phyloP scores from a whole-genome alignment of 1,139 yeast species.

The Yamadazyma diddensiae region DNA sequence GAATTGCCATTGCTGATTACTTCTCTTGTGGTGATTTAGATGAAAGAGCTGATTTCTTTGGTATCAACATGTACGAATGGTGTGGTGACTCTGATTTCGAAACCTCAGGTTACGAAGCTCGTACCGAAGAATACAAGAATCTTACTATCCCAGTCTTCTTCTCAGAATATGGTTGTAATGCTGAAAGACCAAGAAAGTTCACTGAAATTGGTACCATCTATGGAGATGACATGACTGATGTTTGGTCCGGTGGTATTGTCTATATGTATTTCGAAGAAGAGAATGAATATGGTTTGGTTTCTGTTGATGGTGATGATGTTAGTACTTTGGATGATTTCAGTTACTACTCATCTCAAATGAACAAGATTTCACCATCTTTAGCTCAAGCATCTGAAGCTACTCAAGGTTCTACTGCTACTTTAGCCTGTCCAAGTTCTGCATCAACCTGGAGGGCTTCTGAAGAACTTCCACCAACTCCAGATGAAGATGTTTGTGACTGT shows the following conservation, averaged over 20 bases:
- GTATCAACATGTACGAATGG: slow-evolving; percentile 96
- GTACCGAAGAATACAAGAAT: slow-evolving; percentile 69
- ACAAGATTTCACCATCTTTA: slow-evolving; percentile 46
- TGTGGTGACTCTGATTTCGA: slow-evolving; percentile 72
- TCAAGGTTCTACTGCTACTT: slow-evolving; percentile 22
- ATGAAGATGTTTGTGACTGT: slow-evolving; percentile 58
- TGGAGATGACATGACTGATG: slow-evolving; percentile 63
- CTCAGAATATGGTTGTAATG: slow-evolving; percentile 93
- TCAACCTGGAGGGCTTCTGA: slow-evolving; percentile 54
- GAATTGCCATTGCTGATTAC: slow-evolving; percentile 73
- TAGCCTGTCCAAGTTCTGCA: slow-evolving; percentile 52
- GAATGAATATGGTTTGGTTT: slow-evolving; percentile 77
- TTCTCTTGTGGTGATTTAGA: slow-evolving; percentile 74
- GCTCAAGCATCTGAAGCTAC: slow-evolving; percentile 26
- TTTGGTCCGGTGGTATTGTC: slow-evolving; percentile 92
- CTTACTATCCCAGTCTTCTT: slow-evolving; percentile 81
- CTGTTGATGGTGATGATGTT: slow-evolving; percentile 40
- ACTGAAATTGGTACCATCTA: slow-evolving; percentile 65
- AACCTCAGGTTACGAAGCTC: slow-evolving; percentile 68
- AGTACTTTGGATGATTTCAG: slow-evolving; percentile 46
- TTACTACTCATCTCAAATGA: slow-evolving; percentile 56
- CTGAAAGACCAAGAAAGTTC: slow-evolving; percentile 60
- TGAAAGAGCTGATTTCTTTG: slow-evolving; percentile 81
- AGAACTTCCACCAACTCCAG: slow-evolving; percentile 68
- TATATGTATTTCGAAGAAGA: slow-evolving; percentile 86